phyloP scores from a whole-genome alignment of 225 moss, liverwort and hornwort genomes.

The Bryoerythrophyllum caledonicum region DNA sequence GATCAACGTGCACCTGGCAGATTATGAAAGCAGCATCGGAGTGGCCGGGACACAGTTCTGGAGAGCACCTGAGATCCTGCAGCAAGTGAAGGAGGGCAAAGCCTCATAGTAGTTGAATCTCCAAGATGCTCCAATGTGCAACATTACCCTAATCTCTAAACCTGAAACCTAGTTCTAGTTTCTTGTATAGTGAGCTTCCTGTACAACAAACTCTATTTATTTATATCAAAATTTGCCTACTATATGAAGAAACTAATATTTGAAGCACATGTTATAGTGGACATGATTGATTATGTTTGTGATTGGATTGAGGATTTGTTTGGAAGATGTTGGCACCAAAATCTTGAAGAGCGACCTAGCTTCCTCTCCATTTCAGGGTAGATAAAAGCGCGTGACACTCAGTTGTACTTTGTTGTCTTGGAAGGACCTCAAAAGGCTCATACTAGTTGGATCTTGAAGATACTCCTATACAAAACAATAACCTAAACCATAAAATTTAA shows the following conservation, averaged over 20 bases:
- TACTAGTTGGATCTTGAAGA: background rate
- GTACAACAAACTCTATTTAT: too few species aligned
- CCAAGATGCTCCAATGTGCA: background rate
- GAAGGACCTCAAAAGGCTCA: background rate
- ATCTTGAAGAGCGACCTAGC: background rate
- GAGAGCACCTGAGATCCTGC: conserved; percentile 16
- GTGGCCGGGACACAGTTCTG: background rate
- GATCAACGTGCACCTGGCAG: background rate
- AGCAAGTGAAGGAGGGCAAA: conserved; percentile 1
- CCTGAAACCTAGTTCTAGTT: too few species aligned
- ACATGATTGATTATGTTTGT: conserved; percentile 1
- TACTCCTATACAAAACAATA: background rate
- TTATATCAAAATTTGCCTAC: conserved; percentile 6
- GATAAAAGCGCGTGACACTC: background rate
- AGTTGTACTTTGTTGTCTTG: background rate
- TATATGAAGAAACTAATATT: too few species aligned
- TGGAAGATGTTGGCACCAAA: background rate
- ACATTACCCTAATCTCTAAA: too few species aligned
- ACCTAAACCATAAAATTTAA: too few species aligned
- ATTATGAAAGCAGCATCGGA: conserved; percentile 7
- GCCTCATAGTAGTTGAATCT: rapidly evolving
- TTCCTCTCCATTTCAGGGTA: background rate
- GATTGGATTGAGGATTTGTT: background rate
- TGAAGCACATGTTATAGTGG: too few species aligned
- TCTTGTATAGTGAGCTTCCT: too few species aligned